Evolutionary conservation across 768 basidiomycete species (phyloP), one percentile per base, ranked within the genome.

Genomic region (Candolleomyces eurysporus): DNA sequence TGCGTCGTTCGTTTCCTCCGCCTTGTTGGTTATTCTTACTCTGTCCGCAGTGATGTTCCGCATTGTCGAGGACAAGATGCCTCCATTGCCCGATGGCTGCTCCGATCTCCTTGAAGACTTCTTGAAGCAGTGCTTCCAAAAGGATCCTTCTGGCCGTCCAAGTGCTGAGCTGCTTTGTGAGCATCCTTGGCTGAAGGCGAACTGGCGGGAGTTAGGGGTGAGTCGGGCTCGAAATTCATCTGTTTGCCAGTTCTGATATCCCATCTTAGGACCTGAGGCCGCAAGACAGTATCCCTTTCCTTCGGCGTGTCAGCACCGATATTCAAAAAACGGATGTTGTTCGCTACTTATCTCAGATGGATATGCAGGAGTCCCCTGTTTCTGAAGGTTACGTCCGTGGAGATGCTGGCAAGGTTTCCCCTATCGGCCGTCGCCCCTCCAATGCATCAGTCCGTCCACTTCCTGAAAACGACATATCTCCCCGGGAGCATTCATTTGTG

Each of bases 251-350:
- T 45, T 19, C 48, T 32, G n/a, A 22, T 40, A 21, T 22, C 17
- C 17, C 62, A 90, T 46, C 16, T 46, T 21, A 46, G 88, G 89
- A 94, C 66, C 77, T 96, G 32, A 90, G 92, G 22, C 91, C 91
- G 52, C 91, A 97, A 69, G 96, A 98, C 69, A 95, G 92, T 69
- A 92, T 98, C 40, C 96, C 96, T 10, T 97, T 97, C 81, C 79
- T 97, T 13, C 89, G 94, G 32, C 89, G 96, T 4, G 89, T 97
- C 69, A 95, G 94, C 71, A 81, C 87, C 61, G 96, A 97, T 68
- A 70, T 93, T 58, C 88, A 91, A 62, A 91, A 89, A 73, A 78
- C 84, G 19, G 90, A 92, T 52, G 80, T 77, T 48, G 76, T 83
- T 55, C 84, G 84, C 55, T 82, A 85, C 62, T 68, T 81, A 31